Conservation (phyloP, 192 early-diverging fungal genomes). For the Coemansia sp. region DNA sequence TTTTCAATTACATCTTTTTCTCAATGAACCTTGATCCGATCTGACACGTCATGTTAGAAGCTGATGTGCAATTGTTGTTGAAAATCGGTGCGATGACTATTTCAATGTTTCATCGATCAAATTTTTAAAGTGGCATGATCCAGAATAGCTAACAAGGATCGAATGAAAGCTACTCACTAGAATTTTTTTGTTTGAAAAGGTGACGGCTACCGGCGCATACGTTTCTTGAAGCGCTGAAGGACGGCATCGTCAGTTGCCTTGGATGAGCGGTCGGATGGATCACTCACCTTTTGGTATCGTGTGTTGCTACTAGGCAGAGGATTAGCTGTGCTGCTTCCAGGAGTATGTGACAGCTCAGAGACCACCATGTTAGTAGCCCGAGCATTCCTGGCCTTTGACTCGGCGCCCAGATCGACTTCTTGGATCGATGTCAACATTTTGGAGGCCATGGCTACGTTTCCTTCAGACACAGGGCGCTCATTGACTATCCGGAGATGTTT, state of each 20-base stretch:
- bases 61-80: too few relatives aligned
- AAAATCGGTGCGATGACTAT: too few relatives aligned
- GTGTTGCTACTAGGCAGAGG: constrained; percentile 28
- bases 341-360: constrained; percentile 4
- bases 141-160: too few relatives aligned
- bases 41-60: not conserved
- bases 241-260: constrained; percentile 86
- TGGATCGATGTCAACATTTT: constrained; percentile 91
- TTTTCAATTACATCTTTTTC: not conserved
- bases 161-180: too few relatives aligned
- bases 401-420: constrained; percentile 85
- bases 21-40: not conserved
- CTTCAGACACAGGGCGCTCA: constrained; percentile 72
- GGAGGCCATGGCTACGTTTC: constrained; percentile 81
- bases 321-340: constrained; percentile 5
- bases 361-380: constrained; percentile 70
- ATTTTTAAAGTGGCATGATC: too few relatives aligned
- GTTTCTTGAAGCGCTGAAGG: constrained; percentile 83
- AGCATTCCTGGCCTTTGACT: constrained; percentile 68
- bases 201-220: constrained; percentile 65
- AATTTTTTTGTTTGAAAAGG: not conserved
- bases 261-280: constrained; percentile 57
- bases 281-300: constrained; percentile 21
- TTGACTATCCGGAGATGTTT: constrained; percentile 61
- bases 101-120: not conserved